A percentile compares a stretch with the other conserved stretches of the same genome.
phyloP scores from a whole-genome alignment of 192 early-diverging fungal genomes.

The Coemansia sp. region DNA sequence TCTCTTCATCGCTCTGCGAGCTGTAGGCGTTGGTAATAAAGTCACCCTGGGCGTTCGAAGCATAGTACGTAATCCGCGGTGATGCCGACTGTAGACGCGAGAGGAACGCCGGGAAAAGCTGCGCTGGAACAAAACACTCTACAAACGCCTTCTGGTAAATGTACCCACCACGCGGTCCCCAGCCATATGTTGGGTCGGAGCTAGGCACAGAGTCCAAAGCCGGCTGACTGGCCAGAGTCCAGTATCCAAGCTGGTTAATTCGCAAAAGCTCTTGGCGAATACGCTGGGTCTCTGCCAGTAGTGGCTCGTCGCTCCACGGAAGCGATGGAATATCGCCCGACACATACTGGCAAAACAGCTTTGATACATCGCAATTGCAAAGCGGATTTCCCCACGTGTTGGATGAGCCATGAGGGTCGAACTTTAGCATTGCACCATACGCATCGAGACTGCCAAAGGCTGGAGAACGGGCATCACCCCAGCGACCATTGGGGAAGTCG shows the following conservation, averaged over 20 bases:
- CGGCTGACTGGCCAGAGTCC: constrained; percentile 96
- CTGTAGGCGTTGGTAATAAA: constrained; percentile 59
- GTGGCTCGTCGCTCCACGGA: constrained; percentile 88
- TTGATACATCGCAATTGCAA: constrained; percentile 58
- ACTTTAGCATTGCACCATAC: constrained; percentile 81
- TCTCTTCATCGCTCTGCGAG: constrained; percentile 2
- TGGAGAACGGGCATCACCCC: constrained; percentile 95
- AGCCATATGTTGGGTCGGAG: constrained; percentile 75
- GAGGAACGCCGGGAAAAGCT: constrained; percentile 66
- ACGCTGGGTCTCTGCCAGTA: constrained; percentile 66
- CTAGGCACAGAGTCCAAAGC: constrained; percentile 86
- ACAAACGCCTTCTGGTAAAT: constrained; percentile 99
- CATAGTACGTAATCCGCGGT: constrained; percentile 84
- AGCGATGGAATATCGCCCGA: constrained; percentile 66
- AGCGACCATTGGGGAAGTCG: constrained; percentile 97
- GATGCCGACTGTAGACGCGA: constrained; percentile 61
- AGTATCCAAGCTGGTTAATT: constrained; percentile 76
- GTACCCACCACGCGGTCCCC: constrained; percentile 96
- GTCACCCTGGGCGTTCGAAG: constrained; percentile 76
- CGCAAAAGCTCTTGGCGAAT: constrained; percentile 68
- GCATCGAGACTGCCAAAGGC: constrained; percentile 77
- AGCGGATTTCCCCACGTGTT: constrained; percentile 78
- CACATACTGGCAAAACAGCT: constrained; percentile 80
- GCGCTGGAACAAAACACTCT: constrained; percentile 86
- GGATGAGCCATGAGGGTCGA: constrained; percentile 61